Evolutionary conservation across 768 basidiomycete genomes (phyloP), one percentile per base, ranked within the genome.

Genomic region (Psilocybe sp.): DNA sequence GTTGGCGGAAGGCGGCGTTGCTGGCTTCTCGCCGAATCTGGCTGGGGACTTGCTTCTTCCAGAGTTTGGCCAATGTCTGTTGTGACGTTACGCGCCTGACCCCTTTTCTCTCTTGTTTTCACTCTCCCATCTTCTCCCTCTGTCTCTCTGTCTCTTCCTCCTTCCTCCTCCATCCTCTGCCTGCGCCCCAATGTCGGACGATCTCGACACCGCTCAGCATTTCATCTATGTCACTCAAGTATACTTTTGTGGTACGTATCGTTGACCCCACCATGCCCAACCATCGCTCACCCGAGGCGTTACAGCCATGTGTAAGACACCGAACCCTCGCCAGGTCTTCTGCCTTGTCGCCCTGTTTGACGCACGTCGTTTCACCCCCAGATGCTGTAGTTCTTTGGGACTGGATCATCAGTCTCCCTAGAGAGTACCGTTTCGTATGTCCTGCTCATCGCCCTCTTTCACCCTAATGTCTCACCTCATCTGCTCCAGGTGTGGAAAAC

Each of bases 301-400:
- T 58, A 54, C 60, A 89, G 86, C 85, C 63, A 87, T 87, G 85
- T 88, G 85, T 87, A 78, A 64, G 73, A 53, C 31, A 43, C 42
- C 46, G 47, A 57, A 47, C 53, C 53, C 43, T 33, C 45, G 7
- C 23, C 23, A 28, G 23, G 23, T 28, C 52, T 61, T 50, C 52
- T 53, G 48, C 53, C 61, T 57, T 57, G 60, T 60, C 63, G 61
- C 52, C 47, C 54, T 57, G 56, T 64, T 54, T 69, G 58, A 64
- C 59, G 48, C 52, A 49, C 49, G 50, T 61, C 56, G 51, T 60
- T 62, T 55, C 60, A 44, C 51, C 47, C 10, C 46, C 62, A 90
- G 89, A 91, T 67, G 85, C 88, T 49, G 83, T 91, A 44, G 83
- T 89, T 52, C 67, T 89, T 46, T 91, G 89, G 89, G 89, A 91